Percentiles rank a stretch among this genome's conserved stretches.
These are phyloP conservation scores for Hymenoscyphus fraxineus DNA, from an alignment of 2,329 filamentous ascomycete species.

Conservation along the genomic window DNA sequence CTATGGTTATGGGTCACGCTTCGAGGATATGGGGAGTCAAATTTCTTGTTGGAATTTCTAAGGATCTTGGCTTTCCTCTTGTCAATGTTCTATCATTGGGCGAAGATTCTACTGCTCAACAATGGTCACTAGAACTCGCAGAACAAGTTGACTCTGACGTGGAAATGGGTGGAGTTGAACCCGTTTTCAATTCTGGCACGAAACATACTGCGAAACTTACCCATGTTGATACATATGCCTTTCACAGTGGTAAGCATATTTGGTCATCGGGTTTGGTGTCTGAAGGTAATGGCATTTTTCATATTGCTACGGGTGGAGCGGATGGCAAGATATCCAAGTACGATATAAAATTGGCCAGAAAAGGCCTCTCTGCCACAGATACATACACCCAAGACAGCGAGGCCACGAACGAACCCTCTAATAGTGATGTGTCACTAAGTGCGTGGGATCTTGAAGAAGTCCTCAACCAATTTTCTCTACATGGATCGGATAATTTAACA, in stretches of 20 bases:
- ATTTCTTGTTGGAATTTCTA: constrained; percentile 47
- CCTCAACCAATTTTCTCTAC: background rate
- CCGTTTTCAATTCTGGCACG: background rate
- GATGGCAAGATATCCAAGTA: constrained; percentile 64
- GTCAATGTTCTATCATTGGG: constrained; percentile 71
- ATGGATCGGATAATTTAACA: background rate
- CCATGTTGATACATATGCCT: constrained; percentile 53
- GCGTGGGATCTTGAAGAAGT: constrained; percentile 17
- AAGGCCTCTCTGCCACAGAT: background rate
- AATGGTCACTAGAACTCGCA: constrained; percentile 49
- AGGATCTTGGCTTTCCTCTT: constrained; percentile 16
- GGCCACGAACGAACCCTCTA: background rate
- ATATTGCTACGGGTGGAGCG: constrained; percentile 69
- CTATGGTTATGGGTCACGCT: constrained; percentile 76
- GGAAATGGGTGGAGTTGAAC: background rate
- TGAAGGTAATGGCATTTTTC: background rate
- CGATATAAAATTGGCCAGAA: background rate
- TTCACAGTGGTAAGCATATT: constrained; percentile 84
- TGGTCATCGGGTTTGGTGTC: constrained; percentile 65
- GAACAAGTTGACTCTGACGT: background rate
- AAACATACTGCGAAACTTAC: constrained; percentile 38
- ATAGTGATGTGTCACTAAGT: background rate
- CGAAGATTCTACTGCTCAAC: constrained; percentile 74
- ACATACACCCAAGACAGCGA: background rate
- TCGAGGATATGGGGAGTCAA: constrained; percentile 87